Evolutionary conservation across 2,329 filamentous ascomycete species (phyloP).

Genomic region (Tolypocladium tundrense): DNA sequence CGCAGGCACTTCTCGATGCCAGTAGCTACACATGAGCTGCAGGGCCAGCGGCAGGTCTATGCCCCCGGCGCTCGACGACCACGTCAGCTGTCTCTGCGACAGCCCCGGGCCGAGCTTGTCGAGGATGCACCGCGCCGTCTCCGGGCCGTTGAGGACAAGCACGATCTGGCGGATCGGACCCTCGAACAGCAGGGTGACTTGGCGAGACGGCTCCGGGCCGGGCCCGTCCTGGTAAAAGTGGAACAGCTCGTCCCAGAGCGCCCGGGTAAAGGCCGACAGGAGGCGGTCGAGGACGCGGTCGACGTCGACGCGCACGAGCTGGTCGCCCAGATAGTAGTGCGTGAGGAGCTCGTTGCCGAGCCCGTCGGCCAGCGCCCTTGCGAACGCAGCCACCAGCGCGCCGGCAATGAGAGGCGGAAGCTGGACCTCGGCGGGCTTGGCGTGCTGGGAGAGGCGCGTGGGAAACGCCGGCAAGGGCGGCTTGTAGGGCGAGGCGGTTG

Average conservation of each 20-base stretch:
- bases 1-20: conserved; percentile 23
- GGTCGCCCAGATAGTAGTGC: conserved; percentile 24
- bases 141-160: conserved; percentile 24
- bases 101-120: conserved; percentile 24
- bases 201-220: conserved; percentile 15
- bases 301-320: conserved; percentile 21
- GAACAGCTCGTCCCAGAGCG: conserved; percentile 26
- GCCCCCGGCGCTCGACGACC: conserved; percentile 20
- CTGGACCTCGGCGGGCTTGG: conserved; percentile 20
- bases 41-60: conserved; percentile 23
- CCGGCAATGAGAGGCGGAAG: conserved; percentile 25
- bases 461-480: conserved; percentile 23
- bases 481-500: conserved; percentile 13
- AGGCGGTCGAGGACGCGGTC: conserved; percentile 25
- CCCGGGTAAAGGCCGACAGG: conserved; percentile 18
- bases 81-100: conserved; percentile 19
- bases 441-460: conserved; percentile 15
- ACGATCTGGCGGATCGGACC: conserved; percentile 26
- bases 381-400: conserved; percentile 23
- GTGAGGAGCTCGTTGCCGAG: conserved; percentile 25
- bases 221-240: conserved; percentile 19
- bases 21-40: conserved; percentile 24
- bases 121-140: conserved; percentile 22
- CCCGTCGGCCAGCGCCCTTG: conserved; percentile 21
- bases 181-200: conserved; percentile 23